phyloP scores from a whole-genome alignment of 2,329 filamentous ascomycete species.

The Ceratocystis cacaofunesta region DNA sequence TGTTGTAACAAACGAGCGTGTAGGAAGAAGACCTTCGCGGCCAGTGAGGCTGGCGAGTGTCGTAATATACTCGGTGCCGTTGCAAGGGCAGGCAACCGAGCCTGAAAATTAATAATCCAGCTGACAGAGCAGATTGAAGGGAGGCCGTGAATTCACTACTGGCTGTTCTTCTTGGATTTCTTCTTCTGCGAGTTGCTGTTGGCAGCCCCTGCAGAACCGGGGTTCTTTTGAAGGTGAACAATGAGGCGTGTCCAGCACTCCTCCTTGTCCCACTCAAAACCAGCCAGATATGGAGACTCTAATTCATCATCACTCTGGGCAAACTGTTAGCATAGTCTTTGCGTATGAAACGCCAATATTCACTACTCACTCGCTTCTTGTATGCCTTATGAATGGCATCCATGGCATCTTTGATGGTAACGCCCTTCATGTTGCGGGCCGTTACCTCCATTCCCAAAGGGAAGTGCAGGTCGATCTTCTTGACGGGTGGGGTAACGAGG shows the following conservation, averaged over 20 bases:
- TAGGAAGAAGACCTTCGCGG: not conserved
- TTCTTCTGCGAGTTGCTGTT: constrained; percentile 36
- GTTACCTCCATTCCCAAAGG: constrained; percentile 75
- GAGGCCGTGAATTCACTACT: constrained; percentile 18
- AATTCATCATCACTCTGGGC: constrained; percentile 77
- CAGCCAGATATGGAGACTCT: constrained; percentile 70
- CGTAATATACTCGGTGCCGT: not conserved
- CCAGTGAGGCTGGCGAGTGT: not conserved
- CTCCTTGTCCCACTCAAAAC: constrained; percentile 93
- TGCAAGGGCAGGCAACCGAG: not conserved
- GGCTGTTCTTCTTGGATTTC: constrained; percentile 47
- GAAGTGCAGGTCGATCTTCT: constrained; percentile 90
- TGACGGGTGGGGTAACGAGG: constrained; percentile 68
- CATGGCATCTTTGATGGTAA: constrained; percentile 92
- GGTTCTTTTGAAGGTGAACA: constrained; percentile 64
- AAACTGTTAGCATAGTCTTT: too few species aligned
- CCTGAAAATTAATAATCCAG: not conserved
- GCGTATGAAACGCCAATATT: not conserved
- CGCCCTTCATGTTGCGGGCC: constrained; percentile 80
- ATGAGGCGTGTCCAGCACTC: constrained; percentile 78
- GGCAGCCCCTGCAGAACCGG: constrained; percentile 34
- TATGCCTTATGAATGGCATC: constrained; percentile 93
- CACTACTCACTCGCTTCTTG: constrained; percentile 71
- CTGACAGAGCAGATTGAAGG: not conserved
- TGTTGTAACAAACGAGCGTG: not conserved